Evolutionary conservation across 192 early-diverging fungal genomes (phyloP).

Genomic region (Physocladia obscura): DNA sequence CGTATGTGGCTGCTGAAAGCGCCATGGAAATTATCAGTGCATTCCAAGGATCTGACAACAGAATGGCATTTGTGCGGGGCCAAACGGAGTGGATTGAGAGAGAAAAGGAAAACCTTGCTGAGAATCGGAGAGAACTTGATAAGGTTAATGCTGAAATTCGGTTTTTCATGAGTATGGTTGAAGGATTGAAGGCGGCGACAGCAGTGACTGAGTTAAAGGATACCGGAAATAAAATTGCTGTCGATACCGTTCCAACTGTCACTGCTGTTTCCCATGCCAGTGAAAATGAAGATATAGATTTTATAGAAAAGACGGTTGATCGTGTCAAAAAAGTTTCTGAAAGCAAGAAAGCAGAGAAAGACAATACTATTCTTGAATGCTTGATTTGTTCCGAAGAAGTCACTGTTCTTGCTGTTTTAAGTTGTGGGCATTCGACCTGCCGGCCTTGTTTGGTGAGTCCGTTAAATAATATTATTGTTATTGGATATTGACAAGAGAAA

Average conservation of each 20-base stretch:
- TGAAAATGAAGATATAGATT: background rate
- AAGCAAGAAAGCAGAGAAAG: background rate
- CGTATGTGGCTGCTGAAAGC: background rate
- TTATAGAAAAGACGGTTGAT: too few species aligned
- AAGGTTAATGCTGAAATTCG: slow-evolving; percentile 8
- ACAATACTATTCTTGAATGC: background rate
- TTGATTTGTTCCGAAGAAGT: slow-evolving; percentile 16
- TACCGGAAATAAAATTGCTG: too few species aligned
- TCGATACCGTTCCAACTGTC: too few species aligned
- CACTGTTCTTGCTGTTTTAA: slow-evolving; percentile 10
- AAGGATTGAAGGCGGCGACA: background rate
- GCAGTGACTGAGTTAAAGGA: too few species aligned
- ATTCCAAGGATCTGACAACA: background rate
- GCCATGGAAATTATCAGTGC: background rate
- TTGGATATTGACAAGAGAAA: background rate
- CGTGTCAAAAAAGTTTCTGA: too few species aligned
- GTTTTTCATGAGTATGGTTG: slow-evolving; percentile 17
- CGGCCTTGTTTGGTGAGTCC: slow-evolving; percentile 22
- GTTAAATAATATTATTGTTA: too few species aligned
- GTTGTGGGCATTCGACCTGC: slow-evolving; percentile 17
- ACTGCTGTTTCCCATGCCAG: too few species aligned
- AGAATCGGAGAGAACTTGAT: background rate
- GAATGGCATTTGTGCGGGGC: background rate
- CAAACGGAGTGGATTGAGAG: slow-evolving; percentile 1
- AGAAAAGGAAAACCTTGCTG: background rate